phyloP scores from a whole-genome alignment of 2,329 filamentous ascomycete genomes.

The Pseudogymnoascus destructans region DNA sequence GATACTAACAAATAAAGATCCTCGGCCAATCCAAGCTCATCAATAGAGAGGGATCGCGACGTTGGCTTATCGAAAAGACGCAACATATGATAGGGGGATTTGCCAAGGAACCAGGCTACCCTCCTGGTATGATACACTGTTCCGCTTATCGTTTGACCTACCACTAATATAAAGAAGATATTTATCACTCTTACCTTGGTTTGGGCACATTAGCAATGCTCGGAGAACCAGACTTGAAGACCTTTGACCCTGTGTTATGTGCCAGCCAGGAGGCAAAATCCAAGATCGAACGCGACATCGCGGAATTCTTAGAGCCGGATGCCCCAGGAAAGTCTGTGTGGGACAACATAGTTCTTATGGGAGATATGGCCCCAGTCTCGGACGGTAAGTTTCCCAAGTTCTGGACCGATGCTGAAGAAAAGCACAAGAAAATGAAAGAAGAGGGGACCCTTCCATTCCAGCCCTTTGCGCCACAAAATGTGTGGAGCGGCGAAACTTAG shows the following conservation, averaged over 20 bases:
- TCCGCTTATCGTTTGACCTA: not conserved
- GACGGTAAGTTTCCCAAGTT: not conserved
- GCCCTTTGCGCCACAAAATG: slow-evolving; percentile 1
- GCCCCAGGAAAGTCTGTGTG: not conserved
- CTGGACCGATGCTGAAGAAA: not conserved
- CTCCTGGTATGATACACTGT: slow-evolving; percentile 40
- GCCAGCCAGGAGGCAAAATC: slow-evolving; percentile 48
- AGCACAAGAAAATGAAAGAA: slow-evolving; percentile 4
- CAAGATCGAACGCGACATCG: slow-evolving; percentile 31
- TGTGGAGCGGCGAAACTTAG: slow-evolving; percentile 2
- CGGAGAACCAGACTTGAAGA: slow-evolving; percentile 54
- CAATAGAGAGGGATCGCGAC: slow-evolving; percentile 46
- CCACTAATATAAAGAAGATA: slow-evolving; percentile 33
- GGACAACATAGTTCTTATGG: not conserved
- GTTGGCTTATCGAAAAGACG: slow-evolving; percentile 72
- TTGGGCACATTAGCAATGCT: slow-evolving; percentile 66
- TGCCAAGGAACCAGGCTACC: slow-evolving; percentile 54
- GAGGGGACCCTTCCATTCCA: not conserved
- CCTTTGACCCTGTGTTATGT: slow-evolving; percentile 64
- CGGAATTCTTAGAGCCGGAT: slow-evolving; percentile 8
- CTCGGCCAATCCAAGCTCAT: slow-evolving; percentile 46
- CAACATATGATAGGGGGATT: slow-evolving; percentile 80
- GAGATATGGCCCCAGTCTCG: not conserved
- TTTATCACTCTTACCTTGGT: slow-evolving; percentile 84
- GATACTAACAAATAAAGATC: slow-evolving; percentile 32